These are phyloP conservation scores for Coniochaeta sp. DNA, from an alignment of 2,329 filamentous ascomycete genomes.

Conservation along the genomic window DNA sequence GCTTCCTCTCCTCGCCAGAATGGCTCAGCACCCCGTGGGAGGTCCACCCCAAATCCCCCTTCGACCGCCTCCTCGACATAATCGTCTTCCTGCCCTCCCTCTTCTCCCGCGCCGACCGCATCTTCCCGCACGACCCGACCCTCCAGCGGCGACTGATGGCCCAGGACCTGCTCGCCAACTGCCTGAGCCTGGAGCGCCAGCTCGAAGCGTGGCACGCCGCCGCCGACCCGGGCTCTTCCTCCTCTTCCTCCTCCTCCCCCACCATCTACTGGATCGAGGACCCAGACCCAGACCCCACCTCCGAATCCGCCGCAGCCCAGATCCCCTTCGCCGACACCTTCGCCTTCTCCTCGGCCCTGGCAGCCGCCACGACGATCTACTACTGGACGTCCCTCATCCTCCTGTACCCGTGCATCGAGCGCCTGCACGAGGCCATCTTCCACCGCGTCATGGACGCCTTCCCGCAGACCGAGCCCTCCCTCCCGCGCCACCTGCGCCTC, in stretches of 20 bases:
- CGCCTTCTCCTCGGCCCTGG: slow-evolving; percentile 33
- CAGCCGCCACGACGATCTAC: slow-evolving; percentile 40
- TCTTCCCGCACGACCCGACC: slow-evolving; percentile 30
- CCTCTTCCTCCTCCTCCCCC: slow-evolving; percentile 4
- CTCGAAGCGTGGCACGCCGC: slow-evolving; percentile 39
- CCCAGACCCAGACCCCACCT: neutral
- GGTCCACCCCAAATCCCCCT: slow-evolving; percentile 37
- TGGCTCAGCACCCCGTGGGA: slow-evolving; percentile 47
- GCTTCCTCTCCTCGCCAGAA: slow-evolving; percentile 41
- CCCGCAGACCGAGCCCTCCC: slow-evolving; percentile 27
- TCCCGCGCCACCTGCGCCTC: slow-evolving; percentile 28
- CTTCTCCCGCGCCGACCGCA: slow-evolving; percentile 35
- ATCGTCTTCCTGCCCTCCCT: slow-evolving; percentile 38
- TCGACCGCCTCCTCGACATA: slow-evolving; percentile 46
- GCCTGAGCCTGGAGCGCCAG: slow-evolving; percentile 36
- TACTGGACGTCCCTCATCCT: slow-evolving; percentile 46
- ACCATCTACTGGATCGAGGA: slow-evolving; percentile 32
- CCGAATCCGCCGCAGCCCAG: slow-evolving; percentile 11
- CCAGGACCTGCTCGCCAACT: slow-evolving; percentile 39
- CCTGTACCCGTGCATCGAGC: slow-evolving; percentile 39
- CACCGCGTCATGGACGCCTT: slow-evolving; percentile 34
- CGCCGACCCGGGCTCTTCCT: slow-evolving; percentile 12
- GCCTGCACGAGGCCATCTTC: slow-evolving; percentile 34
- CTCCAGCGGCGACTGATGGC: slow-evolving; percentile 33
- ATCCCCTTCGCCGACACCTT: slow-evolving; percentile 38